Base-by-base conservation (phyloP, 441 rosid species). In the Raphanus hybrid region DNA sequence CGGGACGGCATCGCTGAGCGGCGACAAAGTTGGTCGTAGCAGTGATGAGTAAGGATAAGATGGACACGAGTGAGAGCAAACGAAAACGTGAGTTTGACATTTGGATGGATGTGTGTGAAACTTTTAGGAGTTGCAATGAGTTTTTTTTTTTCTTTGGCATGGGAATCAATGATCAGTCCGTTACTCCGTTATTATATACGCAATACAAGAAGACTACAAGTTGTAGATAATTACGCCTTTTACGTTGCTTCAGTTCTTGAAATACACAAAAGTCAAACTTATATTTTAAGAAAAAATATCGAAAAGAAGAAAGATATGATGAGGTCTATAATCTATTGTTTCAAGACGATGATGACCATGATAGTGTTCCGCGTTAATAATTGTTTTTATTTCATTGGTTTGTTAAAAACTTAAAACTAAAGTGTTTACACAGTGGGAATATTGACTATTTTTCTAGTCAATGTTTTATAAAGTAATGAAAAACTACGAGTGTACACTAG, bases 51-150 rank as follows among this genome's bases (percentile, higher is more conserved):
- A 62, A 32, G 67, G 18, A 34, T 34, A 62, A 34, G 43, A 62
- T 32, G 43, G 66, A 62, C 11, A 32, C 12, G 41, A 62, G 41
- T 6, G 23, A n/a, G 66, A 62, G 66, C 11, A 62, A 62, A 62
- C 18, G 2, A 20, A 62, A 62, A 62, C 6, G 41, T 32, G 66
- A 32, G 4, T 32, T 14, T 32, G 66, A 62, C 66, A 62, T 61
- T 61, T 15, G 5, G 10, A 61, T 61, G 20, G 9, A 0, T 61
- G 5, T 29, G 41, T 61, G 41, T 29, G 16, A 6, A n/a, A 6
- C 0, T 5, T 12, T 27, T 27, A 29, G 18, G 16, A 27, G 14
- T 29, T 61, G 65, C 20, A 61, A 6, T 29, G 41, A 5, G 4
- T 3, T 60, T 27, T 57, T 18, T n/a, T 27, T 11, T 27, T 61